These are phyloP conservation scores for Diaporthe ilicicola DNA, from an alignment of 2,329 filamentous ascomycete species.

Conservation along the genomic window DNA sequence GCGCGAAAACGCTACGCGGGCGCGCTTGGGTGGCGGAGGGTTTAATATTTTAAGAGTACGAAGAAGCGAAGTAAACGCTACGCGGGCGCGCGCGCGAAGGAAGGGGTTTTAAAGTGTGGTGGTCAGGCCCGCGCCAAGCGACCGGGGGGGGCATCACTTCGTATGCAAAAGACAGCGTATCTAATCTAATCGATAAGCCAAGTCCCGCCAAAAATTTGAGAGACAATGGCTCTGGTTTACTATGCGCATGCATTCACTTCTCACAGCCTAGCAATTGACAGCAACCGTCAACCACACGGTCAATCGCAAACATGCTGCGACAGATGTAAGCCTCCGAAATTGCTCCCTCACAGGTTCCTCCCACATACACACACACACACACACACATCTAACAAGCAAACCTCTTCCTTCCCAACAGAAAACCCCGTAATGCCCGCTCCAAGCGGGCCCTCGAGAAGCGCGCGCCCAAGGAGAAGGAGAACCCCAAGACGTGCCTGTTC, in stretches of 20 bases:
- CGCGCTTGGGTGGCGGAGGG: too few species aligned
- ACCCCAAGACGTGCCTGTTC: slow-evolving; percentile 89
- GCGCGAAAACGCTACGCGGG: too few species aligned
- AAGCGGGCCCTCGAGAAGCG: slow-evolving; percentile 95
- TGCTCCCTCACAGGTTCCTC: not conserved
- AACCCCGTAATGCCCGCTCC: slow-evolving; percentile 80
- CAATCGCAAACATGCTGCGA: slow-evolving; percentile 52
- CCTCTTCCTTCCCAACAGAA: slow-evolving; percentile 51
- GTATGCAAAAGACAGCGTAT: slow-evolving; percentile 5
- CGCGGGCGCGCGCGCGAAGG: too few species aligned
- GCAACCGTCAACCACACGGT: not conserved
- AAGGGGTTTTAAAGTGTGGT: too few species aligned
- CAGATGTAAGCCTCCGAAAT: slow-evolving; percentile 51
- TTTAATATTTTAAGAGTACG: too few species aligned
- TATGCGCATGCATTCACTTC: not conserved
- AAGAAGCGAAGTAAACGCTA: too few species aligned
- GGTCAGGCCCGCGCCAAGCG: slow-evolving; percentile 2
- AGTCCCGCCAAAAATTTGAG: slow-evolving; percentile 29
- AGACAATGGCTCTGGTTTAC: not conserved
- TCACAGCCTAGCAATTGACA: not conserved
- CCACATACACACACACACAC: not conserved
- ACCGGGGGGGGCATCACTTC: not conserved
- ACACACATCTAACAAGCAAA: not conserved
- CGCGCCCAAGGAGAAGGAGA: slow-evolving; percentile 88
- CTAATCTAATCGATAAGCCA: slow-evolving; percentile 30